Evolutionary conservation across 257 asterid genomes (phyloP), one percentile per base, ranked within the genome.

Genomic region (Primulina eburnea): DNA sequence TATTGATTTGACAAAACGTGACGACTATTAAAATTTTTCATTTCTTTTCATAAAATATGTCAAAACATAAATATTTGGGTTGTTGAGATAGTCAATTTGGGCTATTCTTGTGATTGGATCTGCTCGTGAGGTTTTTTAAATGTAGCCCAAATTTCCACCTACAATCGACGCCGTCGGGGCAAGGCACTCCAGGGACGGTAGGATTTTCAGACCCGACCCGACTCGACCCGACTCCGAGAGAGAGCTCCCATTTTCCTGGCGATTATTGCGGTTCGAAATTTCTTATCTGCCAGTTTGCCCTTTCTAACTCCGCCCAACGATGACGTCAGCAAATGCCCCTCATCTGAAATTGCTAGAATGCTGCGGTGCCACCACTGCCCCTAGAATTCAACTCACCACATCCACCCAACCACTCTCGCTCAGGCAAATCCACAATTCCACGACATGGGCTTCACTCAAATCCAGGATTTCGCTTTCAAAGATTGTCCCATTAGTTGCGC

Each of bases 331-430:
- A 73, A 75, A 80, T 1, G 58, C 71, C 18, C 73, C 74, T 65
- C 77, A 79, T 47, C 83, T 79, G 56, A 64, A 73, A 43, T 33
- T 76, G 72, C 73, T 82, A 2, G 73, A 82, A 47, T 82, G 86
- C 30, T 82, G 78, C 30, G 53, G 77, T 1, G 63, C 76, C 26
- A 73, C 82, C 14, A 20, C 78, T 28, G 60, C 68, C 9, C 80
- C 80, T 6, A 75, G 37, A 68, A 29, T 79, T 50, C 61, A 60
- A 20, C 55, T 77, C 71, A 11, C 73, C 58, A 24, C 76, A 60
- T 62, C 80, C 72, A 74, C 68, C 63, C 52, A 74, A 0, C 67
- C 77, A 5, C 67, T 75, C 67, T 76, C 79, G 9, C 37, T 64
- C 6, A 73, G 73, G 67, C 84, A 77, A 58, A 56, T 24, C 67